Evolutionary conservation across 2,329 filamentous ascomycete species (phyloP), one percentile per base, ranked within the genome.

Genomic region (Colletotrichum sp.): DNA sequence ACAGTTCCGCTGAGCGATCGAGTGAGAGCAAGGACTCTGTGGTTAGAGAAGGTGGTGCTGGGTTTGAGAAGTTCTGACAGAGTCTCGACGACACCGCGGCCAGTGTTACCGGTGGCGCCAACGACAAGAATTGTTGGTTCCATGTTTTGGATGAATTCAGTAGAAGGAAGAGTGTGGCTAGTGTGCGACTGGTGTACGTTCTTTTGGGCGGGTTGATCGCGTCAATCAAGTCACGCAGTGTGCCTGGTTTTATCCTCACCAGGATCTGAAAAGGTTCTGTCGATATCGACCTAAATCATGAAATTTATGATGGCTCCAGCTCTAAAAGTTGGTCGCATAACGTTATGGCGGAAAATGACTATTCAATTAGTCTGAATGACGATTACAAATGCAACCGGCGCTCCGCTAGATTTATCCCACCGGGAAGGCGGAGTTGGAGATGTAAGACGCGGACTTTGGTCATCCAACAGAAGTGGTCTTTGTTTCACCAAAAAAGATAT

Each of bases 61-160:
- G 59, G 0, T 13, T 78, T 59, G 0, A 84, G 72, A 4, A 82
- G 62, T 18, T 72, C 67, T 8, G 81, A 80, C 1, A 84, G 79
- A 4, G 79, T 82, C 63, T 80, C 69, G 8, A 81, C 78, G 0
- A 84, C 80, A 63, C 55, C 75, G 65, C 71, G 78, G 52, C 84
- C 84, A 8, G 84, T 85, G 60, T 86, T 86, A n/a, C 84, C 85
- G 3, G 85, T 85, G 15, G 84, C 84, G 3, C 85, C 84, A 62
- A 78, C 79, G 32, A 86, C 78, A 12, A 86, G 82, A 65, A 86
- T 82, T 5, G 82, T 78, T 32, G 83, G 81, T 72, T 81, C 24
- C 83, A 86, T 85, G 8, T 8, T 26, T 13, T 24, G 39, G 3
- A 34, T 8, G 5, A 16, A 10, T 24, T 59, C 4, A 21, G 21